Evolutionary conservation across 179 eudicot species (phyloP).

Genomic region (Nepenthes alata): DNA sequence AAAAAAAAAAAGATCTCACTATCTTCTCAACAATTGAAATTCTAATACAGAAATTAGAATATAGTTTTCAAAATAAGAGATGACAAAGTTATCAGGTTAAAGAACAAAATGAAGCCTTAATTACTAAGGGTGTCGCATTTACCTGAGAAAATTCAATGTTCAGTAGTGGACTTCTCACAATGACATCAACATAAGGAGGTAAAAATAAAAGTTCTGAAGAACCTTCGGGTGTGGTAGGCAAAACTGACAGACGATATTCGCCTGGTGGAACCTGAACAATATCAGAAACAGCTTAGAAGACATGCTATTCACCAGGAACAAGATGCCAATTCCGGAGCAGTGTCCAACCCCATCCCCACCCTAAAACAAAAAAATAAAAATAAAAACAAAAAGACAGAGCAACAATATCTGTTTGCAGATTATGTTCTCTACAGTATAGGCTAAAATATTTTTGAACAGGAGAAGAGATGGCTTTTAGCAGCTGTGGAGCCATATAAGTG

Average conservation of each 20-base stretch:
- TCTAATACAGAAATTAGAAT: no score
- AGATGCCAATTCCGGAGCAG: background rate
- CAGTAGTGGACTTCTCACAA: conserved; percentile 68
- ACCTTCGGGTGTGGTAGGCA: conserved; percentile 64
- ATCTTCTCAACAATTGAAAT: no score
- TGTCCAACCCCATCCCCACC: no score
- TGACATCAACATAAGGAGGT: conserved; percentile 67
- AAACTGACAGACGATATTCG: conserved; percentile 86
- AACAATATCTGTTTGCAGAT: no score
- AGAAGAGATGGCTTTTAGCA: background rate
- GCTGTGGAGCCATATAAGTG: background rate
- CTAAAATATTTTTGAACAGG: no score
- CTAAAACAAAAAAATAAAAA: no score
- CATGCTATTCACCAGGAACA: background rate
- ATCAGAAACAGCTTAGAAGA: background rate
- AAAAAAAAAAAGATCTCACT: no score
- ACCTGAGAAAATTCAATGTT: conserved; percentile 87
- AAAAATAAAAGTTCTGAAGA: conserved; percentile 63
- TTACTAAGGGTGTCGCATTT: conserved; percentile 1
- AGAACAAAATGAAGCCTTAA: background rate
- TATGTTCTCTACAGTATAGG: no score
- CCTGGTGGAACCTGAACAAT: conserved; percentile 78
- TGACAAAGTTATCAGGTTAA: background rate
- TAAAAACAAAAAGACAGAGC: no score
- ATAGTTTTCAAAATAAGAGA: background rate